Base-by-base conservation (phyloP, 2,329 filamentous ascomycete species). In the Pestalotiopsis sp. region DNA sequence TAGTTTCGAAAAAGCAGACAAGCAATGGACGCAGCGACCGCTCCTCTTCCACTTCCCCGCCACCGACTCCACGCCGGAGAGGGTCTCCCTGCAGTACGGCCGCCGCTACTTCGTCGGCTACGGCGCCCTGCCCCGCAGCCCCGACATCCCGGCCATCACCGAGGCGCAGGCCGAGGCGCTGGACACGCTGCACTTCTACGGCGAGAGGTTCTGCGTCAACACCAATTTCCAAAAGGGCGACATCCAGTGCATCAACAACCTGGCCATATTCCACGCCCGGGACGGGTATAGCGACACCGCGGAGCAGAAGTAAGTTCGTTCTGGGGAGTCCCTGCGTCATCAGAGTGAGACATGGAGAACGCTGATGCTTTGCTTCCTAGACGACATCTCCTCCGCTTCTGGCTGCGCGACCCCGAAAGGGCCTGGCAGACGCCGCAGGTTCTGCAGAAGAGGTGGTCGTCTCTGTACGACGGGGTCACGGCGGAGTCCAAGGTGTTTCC, bases 21-120 rank as follows among this genome's bases (percentile, higher is more conserved):
- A 80, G 38, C 80, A 81, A 14, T 88, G 83, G 72, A 80, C 74
- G 58, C 75, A 79, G 13, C 81, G 86, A 0, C 87, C 89, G 1
- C 78, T 90, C 4, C 75, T 91, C 4, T 86, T 88, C 75, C 83
- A 88, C 72, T 85, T 88, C 61, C 82, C 85, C 0, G 81, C 82
- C 10, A 84, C 80, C 0, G 76, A 71, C 0, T 76, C 74, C 1
- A 73, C 75, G 0, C 85, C 87, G 0, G 84, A 90, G 72, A 82
- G 87, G 1, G 75, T 91, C 1, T 77, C 88, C 6, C 82, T 91
- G 38, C 88, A 91, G 69, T 91, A 90, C 70, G 86, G 85, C 0
- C 84, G 89, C 2, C 82, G 88, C 1, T 80, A 78, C 30, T 90
- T 90, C 70, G 88, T 87, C 65, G 80, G 89, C 2, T 90, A 86